Base-by-base conservation (phyloP, 768 basidiomycete species). In the Antrodiella citrinella region DNA sequence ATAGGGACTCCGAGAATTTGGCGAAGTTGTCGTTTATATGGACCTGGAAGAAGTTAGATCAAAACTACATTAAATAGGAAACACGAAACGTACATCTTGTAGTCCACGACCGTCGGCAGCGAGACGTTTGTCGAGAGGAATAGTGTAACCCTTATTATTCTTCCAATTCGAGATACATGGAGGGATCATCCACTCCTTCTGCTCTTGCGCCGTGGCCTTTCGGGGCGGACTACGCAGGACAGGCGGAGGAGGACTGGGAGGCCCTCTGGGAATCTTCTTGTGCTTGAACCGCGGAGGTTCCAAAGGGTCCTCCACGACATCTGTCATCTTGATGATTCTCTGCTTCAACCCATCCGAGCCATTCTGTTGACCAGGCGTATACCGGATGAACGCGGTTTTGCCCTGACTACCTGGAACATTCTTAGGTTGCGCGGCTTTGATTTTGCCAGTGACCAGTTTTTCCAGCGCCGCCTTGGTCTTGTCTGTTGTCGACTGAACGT, bases 161-260 rank as follows among this genome's bases (percentile, higher is more conserved):
- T 99, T 99, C 96, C 96, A 99, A 69, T 99, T 99, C 22, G 91
- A 95, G 53, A 99, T 97, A 66, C 95, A 98, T 15, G 96, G 96
- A 15, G 96, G 96, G 51, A 99, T 97, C 93, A 97, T 96, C 96
- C 96, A 98, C 62, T 98, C 96, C 70, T 98, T 99, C 71, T 97
- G 95, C 64, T 99, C 96, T 49, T 91, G 89, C 5, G 90, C 88
- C 0, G 95, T 95, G 3, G 93, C 94, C 62, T 96, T 94, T 49
- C 96, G 77, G 4, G 96, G 96, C 10, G 96, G 96, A 72, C 88
- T 92, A 35, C 94, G 82, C 30, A 99, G 71, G 2, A 98, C 91
- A 15, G 96, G 96, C 2, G 94, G 92, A 2, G 96, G 96, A 0
- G 96, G 95, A 61, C 91, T 94, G 1, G 91, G 93, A 11, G 94